Evolutionary conservation across 1,284 basidiomycete species (phyloP).

Genomic region (Papiliotrema nemorosa): DNA sequence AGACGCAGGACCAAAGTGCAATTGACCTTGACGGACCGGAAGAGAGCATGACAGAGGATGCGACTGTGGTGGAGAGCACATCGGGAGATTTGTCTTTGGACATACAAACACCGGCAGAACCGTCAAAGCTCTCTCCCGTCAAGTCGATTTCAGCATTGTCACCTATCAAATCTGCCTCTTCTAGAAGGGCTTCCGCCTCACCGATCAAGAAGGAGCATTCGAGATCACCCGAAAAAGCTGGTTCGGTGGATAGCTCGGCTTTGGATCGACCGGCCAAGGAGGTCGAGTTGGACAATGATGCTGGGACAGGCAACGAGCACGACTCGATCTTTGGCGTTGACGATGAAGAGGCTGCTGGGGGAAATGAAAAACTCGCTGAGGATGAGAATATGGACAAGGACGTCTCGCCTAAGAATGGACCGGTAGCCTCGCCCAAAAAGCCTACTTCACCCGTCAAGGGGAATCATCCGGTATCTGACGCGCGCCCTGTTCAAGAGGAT

Average conservation of each 20-base stretch:
- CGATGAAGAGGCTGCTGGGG: neutral
- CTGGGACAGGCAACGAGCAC: neutral
- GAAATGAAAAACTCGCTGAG: neutral
- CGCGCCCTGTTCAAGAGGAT: neutral
- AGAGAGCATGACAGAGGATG: neutral
- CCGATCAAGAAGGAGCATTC: neutral
- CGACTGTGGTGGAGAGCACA: neutral
- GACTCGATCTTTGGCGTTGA: constrained; percentile 2
- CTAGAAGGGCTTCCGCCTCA: too few species aligned
- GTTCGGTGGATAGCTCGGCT: neutral
- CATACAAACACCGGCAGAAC: neutral
- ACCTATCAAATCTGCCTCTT: too few species aligned
- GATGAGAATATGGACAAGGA: neutral
- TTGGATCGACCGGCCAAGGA: neutral
- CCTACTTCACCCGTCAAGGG: too few species aligned
- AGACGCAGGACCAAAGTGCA: neutral
- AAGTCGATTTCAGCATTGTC: too few species aligned
- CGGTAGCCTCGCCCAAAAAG: too few species aligned
- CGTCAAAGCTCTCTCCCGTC: too few species aligned
- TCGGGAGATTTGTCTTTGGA: neutral
- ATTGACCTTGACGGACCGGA: neutral
- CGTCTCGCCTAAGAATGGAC: neutral
- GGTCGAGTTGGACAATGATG: neutral
- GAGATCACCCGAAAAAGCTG: neutral
- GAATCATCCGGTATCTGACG: too few species aligned